phyloP scores from a whole-genome alignment of 805 yeast genomes.

The Candida khao-thaluensis region DNA sequence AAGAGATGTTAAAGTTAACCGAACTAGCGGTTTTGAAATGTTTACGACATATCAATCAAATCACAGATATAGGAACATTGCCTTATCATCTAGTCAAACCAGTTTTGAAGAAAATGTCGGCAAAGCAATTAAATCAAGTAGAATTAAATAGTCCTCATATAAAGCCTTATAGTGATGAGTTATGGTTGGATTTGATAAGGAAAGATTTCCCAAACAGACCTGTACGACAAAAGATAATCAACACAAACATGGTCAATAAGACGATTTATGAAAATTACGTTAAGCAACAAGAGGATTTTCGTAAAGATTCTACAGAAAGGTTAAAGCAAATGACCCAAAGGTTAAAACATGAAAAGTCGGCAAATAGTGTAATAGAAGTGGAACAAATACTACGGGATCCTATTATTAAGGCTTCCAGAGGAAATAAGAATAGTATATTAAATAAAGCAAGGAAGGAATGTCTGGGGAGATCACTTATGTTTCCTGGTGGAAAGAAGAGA shows the following conservation, averaged over 20 bases:
- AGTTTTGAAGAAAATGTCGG: constrained; percentile 42
- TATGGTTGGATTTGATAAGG: constrained; percentile 46
- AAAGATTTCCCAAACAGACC: constrained; percentile 52
- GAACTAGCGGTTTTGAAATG: constrained; percentile 16
- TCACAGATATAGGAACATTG: constrained; percentile 26
- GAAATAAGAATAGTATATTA: constrained; percentile 24
- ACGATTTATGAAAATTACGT: constrained; percentile 39
- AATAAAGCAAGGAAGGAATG: constrained; percentile 36
- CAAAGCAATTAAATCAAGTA: constrained; percentile 40
- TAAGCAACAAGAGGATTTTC: constrained; percentile 42
- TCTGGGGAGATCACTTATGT: constrained; percentile 34
- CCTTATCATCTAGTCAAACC: constrained; percentile 50
- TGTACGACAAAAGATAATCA: constrained; percentile 1
- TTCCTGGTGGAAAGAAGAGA: constrained; percentile 13
- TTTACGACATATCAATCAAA: constrained; percentile 21
- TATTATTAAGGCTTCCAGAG: constrained; percentile 19
- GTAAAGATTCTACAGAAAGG: constrained; percentile 44
- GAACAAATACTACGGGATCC: constrained; percentile 30
- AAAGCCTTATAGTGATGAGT: constrained; percentile 38
- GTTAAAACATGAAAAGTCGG: constrained; percentile 39
- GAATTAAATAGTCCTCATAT: constrained; percentile 46
- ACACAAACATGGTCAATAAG: constrained; percentile 31
- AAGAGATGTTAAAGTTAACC: constrained; percentile 7
- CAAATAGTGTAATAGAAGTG: constrained; percentile 38
- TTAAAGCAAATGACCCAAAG: constrained; percentile 42